A percentile compares a stretch with the other conserved stretches of the same genome.
Conservation (phyloP, 2,329 filamentous ascomycete genomes). For the Aulographum hederae region DNA sequence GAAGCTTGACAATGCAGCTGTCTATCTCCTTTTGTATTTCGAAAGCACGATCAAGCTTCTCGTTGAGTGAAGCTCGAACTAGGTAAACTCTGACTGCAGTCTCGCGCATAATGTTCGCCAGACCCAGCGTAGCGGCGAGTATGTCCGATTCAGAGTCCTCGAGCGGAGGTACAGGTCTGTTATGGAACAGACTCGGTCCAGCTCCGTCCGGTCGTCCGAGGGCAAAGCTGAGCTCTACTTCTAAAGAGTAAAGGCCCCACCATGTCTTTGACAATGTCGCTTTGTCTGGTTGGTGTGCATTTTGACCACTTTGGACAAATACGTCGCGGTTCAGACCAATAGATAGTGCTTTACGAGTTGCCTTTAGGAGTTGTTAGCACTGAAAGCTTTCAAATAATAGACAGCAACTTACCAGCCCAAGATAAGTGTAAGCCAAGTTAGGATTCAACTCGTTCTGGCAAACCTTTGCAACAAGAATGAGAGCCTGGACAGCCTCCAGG, state of each 20-base stretch:
- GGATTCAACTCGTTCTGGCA: slow-evolving; percentile 32
- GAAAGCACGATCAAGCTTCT: slow-evolving; percentile 17
- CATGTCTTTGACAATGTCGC: slow-evolving; percentile 6
- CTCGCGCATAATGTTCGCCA: slow-evolving; percentile 20
- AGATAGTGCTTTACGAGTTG: slow-evolving; percentile 27
- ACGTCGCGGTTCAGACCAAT: slow-evolving; percentile 28
- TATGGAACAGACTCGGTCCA: slow-evolving; percentile 30
- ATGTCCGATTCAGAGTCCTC: slow-evolving; percentile 19
- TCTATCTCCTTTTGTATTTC: slow-evolving; percentile 19
- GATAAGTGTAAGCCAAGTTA: slow-evolving; percentile 29
- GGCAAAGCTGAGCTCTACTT: slow-evolving; percentile 22
- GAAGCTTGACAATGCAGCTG: slow-evolving; percentile 16
- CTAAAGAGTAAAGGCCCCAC: slow-evolving; percentile 9
- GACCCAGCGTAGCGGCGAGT: slow-evolving; percentile 22
- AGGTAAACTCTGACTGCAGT: slow-evolving; percentile 23
- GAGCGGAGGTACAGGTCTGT: slow-evolving; percentile 14
- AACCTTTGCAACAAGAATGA: slow-evolving; percentile 30
- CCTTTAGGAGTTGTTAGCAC: too few species aligned
- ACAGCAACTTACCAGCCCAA: too few species aligned
- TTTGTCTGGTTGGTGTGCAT: slow-evolving; percentile 2
- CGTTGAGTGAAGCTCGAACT: slow-evolving; percentile 13
- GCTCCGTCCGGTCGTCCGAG: slow-evolving; percentile 30
- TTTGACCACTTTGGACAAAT: slow-evolving; percentile 1
- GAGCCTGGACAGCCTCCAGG: slow-evolving; percentile 28
- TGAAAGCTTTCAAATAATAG: too few species aligned